phyloP scores from a whole-genome alignment of 306 rosid genomes.

The Parietaria judaica region DNA sequence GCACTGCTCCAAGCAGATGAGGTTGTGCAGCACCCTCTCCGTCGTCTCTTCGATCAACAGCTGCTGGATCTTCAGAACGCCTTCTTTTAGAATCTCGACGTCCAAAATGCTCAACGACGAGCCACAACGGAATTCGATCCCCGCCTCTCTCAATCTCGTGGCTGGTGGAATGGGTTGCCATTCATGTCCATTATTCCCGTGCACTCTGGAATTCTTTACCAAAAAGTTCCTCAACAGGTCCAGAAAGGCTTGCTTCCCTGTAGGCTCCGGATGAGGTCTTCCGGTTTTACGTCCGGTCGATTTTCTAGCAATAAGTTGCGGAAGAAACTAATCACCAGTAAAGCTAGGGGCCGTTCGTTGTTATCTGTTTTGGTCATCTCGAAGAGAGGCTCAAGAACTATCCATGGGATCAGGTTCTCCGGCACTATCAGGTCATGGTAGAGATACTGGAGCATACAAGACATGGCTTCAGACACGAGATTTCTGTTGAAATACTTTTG shows the following conservation, averaged over 20 bases:
- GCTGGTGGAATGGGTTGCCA: background rate
- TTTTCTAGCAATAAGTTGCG: no score
- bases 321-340: background rate
- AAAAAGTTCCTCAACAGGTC: no score
- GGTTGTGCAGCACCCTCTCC: background rate
- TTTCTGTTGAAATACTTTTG: background rate
- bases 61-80: slow-evolving; percentile 3
- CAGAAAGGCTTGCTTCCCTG: no score
- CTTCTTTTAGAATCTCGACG: background rate
- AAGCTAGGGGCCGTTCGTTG: background rate
- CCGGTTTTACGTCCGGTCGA: background rate
- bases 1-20: slow-evolving; percentile 14
- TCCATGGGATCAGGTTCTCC: background rate
- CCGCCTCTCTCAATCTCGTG: background rate
- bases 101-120: background rate
- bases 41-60: slow-evolving; percentile 15
- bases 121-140: background rate
- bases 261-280: background rate
- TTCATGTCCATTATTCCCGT: no score
- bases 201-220: no score
- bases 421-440: slow-evolving; percentile 10
- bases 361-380: background rate
- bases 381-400: background rate
- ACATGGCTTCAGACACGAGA: background rate
- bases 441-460: slow-evolving; percentile 4